Conservation (phyloP, 2,329 filamentous ascomycete species). For the Bisporella sp. region DNA sequence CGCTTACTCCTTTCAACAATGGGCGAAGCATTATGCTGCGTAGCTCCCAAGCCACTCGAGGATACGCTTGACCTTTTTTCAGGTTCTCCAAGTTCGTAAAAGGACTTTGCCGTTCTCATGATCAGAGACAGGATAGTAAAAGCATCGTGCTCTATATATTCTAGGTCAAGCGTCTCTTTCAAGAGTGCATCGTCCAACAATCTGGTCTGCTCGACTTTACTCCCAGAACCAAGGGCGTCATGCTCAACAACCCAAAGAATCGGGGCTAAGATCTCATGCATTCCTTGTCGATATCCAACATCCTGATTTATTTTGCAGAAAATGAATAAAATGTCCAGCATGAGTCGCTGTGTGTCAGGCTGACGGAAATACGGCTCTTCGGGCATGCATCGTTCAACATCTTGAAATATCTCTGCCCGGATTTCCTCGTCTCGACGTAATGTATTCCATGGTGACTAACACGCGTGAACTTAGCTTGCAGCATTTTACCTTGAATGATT, state of each 20-base stretch:
- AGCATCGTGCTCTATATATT: conserved; percentile 81
- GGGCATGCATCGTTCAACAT: conserved; percentile 84
- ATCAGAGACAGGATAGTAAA: conserved; percentile 79
- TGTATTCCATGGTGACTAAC: conserved; percentile 85
- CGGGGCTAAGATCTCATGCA: conserved; percentile 93
- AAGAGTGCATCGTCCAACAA: conserved; percentile 30
- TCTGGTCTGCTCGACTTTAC: neutral
- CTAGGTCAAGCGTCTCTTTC: conserved; percentile 60
- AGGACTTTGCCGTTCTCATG: conserved; percentile 81
- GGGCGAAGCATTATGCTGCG: conserved; percentile 43
- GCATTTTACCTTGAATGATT: no score
- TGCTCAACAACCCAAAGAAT: conserved; percentile 77
- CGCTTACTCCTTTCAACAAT: conserved; percentile 82
- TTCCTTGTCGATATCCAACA: conserved; percentile 89
- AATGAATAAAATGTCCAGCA: conserved; percentile 86
- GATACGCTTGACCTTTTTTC: conserved; percentile 33
- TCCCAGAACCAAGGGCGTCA: conserved; percentile 57
- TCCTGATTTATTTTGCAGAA: conserved; percentile 89
- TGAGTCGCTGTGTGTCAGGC: conserved; percentile 67
- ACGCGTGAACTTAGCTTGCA: conserved; percentile 21
- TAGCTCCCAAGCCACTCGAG: conserved; percentile 8
- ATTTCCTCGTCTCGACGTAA: conserved; percentile 77
- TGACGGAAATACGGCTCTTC: conserved; percentile 88
- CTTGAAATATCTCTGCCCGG: conserved; percentile 84
- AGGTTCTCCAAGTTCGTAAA: conserved; percentile 60